Evolutionary conservation across 371 early-diverging fungal species (phyloP), one percentile per base, ranked within the genome.

Genomic region (Chytridium lagenaria): DNA sequence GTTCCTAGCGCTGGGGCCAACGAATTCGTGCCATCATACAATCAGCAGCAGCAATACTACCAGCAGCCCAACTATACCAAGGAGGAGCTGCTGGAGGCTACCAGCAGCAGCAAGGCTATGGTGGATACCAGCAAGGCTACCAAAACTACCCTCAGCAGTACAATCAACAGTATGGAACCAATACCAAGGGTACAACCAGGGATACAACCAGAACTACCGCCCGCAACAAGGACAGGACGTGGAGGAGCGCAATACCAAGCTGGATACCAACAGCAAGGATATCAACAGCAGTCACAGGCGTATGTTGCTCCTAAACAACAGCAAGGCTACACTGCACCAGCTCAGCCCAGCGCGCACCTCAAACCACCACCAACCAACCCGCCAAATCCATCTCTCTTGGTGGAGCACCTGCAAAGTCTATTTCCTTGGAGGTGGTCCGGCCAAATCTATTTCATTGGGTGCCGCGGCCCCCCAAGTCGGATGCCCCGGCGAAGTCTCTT

Each of bases 11-110:
- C 72, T 34, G 67, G 67, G 26, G 75, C 78, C 28, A 34, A 23
- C 39, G 76, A 73, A 38, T 78, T 78, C 57, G 75, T 74, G 1
- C 81, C 74, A n/a, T 64, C 61, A 30, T 57, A 59, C 7, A 49
- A 76, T 61, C 19, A 40, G 10, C 76, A 66, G 34, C 63, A 59
- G 67, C 71, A 77, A 66, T 75, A 73, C 67, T 69, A 75, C 33
- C 67, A 66, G 26, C 69, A 73, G 28, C 36, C 52, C 10, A 39
- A 51, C 55, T 72, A 72, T 67, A 65, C 68, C 72, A 55, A 30
- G 66, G 44, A 72, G 65, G 61, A n/a, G 33, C 59, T 49, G 57
- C 67, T 28, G 71, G 73, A 15, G 70, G 70, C 36, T 61, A 69
- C 67, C 63, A 40, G 10, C 76, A 76, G 69, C 76, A 71, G 65